Evolutionary conservation across 2,329 filamentous ascomycete species (phyloP).

Genomic region (Lasiodiplodia sp.): DNA sequence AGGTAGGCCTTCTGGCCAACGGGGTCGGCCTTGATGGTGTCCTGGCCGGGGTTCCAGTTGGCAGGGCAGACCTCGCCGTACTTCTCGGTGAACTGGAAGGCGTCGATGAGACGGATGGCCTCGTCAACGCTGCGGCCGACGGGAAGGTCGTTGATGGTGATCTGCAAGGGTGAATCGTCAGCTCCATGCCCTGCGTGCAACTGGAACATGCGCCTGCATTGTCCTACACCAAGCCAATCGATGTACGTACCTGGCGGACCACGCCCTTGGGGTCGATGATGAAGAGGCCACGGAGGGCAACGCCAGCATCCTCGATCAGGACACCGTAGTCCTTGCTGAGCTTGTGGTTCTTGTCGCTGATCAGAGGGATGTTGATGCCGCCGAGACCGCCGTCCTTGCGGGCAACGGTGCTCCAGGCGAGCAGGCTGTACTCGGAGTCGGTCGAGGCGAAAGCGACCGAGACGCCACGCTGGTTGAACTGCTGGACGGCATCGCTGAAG

Average conservation of each 20-base stretch:
- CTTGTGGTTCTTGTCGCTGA: slow-evolving; percentile 68
- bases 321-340: slow-evolving; percentile 69
- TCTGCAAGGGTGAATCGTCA: slow-evolving; percentile 47
- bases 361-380: slow-evolving; percentile 66
- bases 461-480: slow-evolving; percentile 67
- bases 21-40: slow-evolving; percentile 51
- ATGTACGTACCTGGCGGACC: slow-evolving; percentile 56
- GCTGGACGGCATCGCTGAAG: slow-evolving; percentile 67
- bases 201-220: slow-evolving; percentile 21
- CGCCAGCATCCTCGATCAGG: slow-evolving; percentile 68
- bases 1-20: slow-evolving; percentile 50
- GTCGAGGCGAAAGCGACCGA: slow-evolving; percentile 68
- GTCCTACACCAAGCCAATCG: slow-evolving; percentile 9
- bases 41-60: slow-evolving; percentile 51
- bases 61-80: slow-evolving; percentile 54
- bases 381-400: slow-evolving; percentile 70
- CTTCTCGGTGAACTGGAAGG: slow-evolving; percentile 56
- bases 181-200: slow-evolving; percentile 4
- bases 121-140: slow-evolving; percentile 71
- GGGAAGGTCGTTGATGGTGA: slow-evolving; percentile 71
- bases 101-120: slow-evolving; percentile 64
- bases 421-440: slow-evolving; percentile 65
- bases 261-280: slow-evolving; percentile 70
- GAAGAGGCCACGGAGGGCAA: slow-evolving; percentile 70
- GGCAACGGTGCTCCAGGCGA: slow-evolving; percentile 66